Conservation (phyloP, 768 basidiomycete genomes). For the Galerina marginata region DNA sequence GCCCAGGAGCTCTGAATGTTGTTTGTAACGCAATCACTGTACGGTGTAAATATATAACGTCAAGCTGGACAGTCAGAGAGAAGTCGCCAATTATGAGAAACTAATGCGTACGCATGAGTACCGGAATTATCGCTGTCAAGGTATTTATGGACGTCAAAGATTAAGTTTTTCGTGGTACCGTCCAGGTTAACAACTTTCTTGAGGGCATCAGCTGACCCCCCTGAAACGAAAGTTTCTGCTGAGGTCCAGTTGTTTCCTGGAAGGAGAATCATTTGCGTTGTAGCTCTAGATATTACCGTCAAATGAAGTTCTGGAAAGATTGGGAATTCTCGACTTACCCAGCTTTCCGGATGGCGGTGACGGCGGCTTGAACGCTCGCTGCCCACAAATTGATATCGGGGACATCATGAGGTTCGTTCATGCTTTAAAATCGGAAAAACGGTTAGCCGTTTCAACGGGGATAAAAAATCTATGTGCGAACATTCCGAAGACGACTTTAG, state of each 20-base stretch:
- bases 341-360: slow-evolving; percentile 64
- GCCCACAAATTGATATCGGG: slow-evolving; percentile 57
- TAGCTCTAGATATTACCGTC: slow-evolving; percentile 42
- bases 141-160: slow-evolving; percentile 72
- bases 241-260: slow-evolving; percentile 65
- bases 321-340: slow-evolving; percentile 35
- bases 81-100: not conserved
- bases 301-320: not conserved
- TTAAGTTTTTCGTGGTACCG: slow-evolving; percentile 44
- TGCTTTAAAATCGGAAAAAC: slow-evolving; percentile 34
- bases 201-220: slow-evolving; percentile 56
- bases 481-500: slow-evolving; percentile 57
- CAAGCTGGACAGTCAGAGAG: too few species aligned
- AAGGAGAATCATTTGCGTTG: slow-evolving; percentile 59
- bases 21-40: slow-evolving; percentile 56
- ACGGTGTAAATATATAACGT: not conserved
- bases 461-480: slow-evolving; percentile 26
- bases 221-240: slow-evolving; percentile 54
- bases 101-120: slow-evolving; percentile 18
- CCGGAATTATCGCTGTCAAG: slow-evolving; percentile 57
- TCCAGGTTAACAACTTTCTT: slow-evolving; percentile 50
- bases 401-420: slow-evolving; percentile 71
- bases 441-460: not conserved
- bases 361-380: slow-evolving; percentile 57
- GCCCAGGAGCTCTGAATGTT: slow-evolving; percentile 54